Base-by-base conservation (phyloP, 305 asterid species). In the Euphrasia arctica region DNA sequence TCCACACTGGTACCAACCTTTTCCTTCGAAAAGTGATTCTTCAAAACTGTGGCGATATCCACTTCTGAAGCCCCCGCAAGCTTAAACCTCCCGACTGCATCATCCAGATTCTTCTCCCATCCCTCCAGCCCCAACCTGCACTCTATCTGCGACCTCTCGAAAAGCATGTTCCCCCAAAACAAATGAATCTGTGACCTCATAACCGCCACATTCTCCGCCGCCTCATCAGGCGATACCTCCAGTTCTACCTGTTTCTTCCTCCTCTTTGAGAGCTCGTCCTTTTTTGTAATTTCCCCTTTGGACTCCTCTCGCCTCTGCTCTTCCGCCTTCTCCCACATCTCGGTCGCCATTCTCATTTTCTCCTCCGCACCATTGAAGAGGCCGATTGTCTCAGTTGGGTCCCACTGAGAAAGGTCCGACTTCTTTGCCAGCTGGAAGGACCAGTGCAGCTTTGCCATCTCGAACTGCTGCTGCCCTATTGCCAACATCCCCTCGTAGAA, bases 391-490 rank as follows among this genome's bases (percentile, higher is more conserved):
- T 90, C 96, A 0, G 83, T 59, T 5, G 95, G 89, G 67, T 93
- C 97, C 99, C 97, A 93, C 15, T 80, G 78, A 9, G 82, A 84
- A 27, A 93, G 69, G 56, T 86, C 95, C 18, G 87, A 94, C 73
- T 93, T 90, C 75, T 88, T 90, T 6, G 97, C 97, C 28, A 88
- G 58, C 54, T 88, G 82, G 59, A 78, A 93, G 2, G 99, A 93
- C 99, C 97, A 93, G 43, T 90, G 88, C n/a, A 93, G 99, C 68
- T 93, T 93, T 4, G 97, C 96, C 97, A 90, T 90, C 73, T 93
- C 99, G 72, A 93, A 93, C 59, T 93, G 99, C 71, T 90, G 97
- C 70, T 93, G 99, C 32, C 95, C 97, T 10, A 93, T 74, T 11
- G 99, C 99, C 64, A 93, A 63, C 11, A 86, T 61, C 12, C 99